Percentiles rank a stretch among this genome's conserved stretches.
These are phyloP conservation scores for Fusarium avenaceum DNA, from an alignment of 2,329 filamentous ascomycete species.

Conservation along the genomic window DNA sequence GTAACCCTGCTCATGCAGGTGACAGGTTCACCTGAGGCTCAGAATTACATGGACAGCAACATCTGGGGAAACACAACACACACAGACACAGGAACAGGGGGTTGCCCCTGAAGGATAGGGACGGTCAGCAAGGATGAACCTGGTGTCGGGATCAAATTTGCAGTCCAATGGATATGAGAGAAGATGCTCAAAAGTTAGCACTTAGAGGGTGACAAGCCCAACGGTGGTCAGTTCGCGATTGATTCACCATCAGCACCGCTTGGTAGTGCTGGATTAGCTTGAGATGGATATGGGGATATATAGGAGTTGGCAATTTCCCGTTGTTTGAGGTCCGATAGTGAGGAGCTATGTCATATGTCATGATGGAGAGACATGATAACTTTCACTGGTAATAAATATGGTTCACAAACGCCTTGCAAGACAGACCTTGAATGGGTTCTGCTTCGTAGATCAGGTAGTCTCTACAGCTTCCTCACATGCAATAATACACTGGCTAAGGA, in stretches of 20 bases:
- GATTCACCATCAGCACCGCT: conserved; percentile 24
- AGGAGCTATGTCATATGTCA: not conserved
- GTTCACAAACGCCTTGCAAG: too few species aligned
- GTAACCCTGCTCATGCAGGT: conserved; percentile 21
- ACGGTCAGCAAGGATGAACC: conserved; percentile 23
- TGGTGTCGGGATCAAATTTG: conserved; percentile 5
- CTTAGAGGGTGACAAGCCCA: conserved; percentile 5
- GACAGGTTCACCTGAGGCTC: conserved; percentile 49
- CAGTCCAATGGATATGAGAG: not conserved
- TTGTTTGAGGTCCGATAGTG: not conserved
- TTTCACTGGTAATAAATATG: not conserved
- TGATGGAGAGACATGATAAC: not conserved
- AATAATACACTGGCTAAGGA: not conserved
- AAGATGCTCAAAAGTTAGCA: not conserved
- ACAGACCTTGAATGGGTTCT: not conserved
- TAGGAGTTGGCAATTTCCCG: conserved; percentile 1
- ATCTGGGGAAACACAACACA: conserved; percentile 37
- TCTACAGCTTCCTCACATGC: not conserved
- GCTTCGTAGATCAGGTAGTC: not conserved
- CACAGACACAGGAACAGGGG: conserved; percentile 12
- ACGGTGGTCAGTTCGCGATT: conserved; percentile 18
- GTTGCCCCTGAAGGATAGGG: conserved; percentile 28
- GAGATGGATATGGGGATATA: conserved; percentile 4
- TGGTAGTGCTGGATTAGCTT: conserved; percentile 8
- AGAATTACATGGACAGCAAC: conserved; percentile 29